Evolutionary conservation across 768 basidiomycete species (phyloP).

Genomic region (Russula sp.): DNA sequence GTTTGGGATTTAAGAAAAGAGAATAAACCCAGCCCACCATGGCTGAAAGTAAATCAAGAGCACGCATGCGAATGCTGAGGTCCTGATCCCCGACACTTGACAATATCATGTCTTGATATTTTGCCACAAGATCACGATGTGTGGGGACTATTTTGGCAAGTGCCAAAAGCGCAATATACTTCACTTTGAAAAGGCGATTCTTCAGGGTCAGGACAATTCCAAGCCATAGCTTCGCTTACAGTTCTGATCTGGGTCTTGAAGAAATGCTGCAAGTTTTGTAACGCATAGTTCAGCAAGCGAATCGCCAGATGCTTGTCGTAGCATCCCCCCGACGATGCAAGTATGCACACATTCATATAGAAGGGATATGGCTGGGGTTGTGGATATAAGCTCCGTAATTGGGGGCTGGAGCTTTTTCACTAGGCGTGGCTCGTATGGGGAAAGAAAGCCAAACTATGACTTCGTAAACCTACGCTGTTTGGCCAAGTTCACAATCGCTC

Average conservation of each 20-base stretch:
- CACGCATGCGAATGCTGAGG: conserved; percentile 93
- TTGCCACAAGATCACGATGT: conserved; percentile 82
- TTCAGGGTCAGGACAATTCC: not conserved
- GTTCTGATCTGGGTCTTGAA: conserved; percentile 93
- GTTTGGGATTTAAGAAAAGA: not conserved
- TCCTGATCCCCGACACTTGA: conserved; percentile 88
- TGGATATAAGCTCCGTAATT: conserved; percentile 92
- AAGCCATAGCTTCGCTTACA: conserved; percentile 45
- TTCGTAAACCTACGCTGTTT: conserved; percentile 1
- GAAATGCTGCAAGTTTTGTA: conserved; percentile 87
- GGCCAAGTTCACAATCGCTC: conserved; percentile 26
- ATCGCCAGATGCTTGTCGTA: conserved; percentile 71
- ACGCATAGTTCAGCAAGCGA: conserved; percentile 83
- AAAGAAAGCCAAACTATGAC: conserved; percentile 82
- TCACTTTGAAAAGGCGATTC: conserved; percentile 51
- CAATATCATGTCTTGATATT: conserved; percentile 89
- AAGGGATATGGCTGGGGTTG: conserved; percentile 90
- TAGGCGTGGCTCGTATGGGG: conserved; percentile 87
- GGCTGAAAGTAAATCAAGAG: conserved; percentile 86
- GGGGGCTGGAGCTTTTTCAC: conserved; percentile 93
- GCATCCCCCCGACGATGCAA: conserved; percentile 95
- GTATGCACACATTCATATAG: conserved; percentile 98
- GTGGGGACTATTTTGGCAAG: conserved; percentile 94
- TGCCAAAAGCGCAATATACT: conserved; percentile 93
- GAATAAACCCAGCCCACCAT: conserved; percentile 53